Base-by-base conservation (phyloP, 805 yeast genomes). In the Kodamaea restingae region DNA sequence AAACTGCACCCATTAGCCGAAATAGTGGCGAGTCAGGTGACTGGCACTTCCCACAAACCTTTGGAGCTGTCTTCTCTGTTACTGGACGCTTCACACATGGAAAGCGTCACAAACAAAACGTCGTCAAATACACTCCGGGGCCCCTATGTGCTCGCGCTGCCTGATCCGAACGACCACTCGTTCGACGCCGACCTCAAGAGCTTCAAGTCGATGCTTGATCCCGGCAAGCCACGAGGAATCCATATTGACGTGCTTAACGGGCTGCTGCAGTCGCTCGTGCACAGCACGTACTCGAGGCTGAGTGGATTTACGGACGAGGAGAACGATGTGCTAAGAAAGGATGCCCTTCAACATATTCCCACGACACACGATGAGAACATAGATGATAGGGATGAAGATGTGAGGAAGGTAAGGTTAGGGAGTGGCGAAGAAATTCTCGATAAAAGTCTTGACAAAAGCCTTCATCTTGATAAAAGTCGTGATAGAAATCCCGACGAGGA, bases 191-290 rank as follows among this genome's bases (percentile, higher is more conserved):
- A 36, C 9, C 21, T 32, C 18, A 25, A 30, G 15, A 30, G 32
- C 21, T 56, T 44, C 36, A 51, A 61, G 37, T 57, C 65, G 27
- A 69, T 74, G 2, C 57, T 73, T 56, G 78, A 74, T 48, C 78
- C 78, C 2, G 74, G 72, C 0, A 67, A 60, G 42, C 63, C 64
- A 7, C 24, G 32, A n/a, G 33, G 37, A 9, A 25, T 32, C 29
- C 38, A 11, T 27, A 15, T 38, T 54, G 38, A 9, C 22, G 15
- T 35, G 55, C 67, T 3, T 43, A 65, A 18, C 70, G 72, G 14
- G 37, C 37, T 29, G 32, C 32, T 11, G 22, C 29, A 18, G 38
- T 18, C 29, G 24, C 15, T 30, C 7, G 27, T 17, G 46, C 14
- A 31, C 42, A 28, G 18, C 25, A 30, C 25, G 25, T 22, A 31